Conservation (phyloP, 371 early-diverging fungal species). For the Syncephalastrum monosporum region DNA sequence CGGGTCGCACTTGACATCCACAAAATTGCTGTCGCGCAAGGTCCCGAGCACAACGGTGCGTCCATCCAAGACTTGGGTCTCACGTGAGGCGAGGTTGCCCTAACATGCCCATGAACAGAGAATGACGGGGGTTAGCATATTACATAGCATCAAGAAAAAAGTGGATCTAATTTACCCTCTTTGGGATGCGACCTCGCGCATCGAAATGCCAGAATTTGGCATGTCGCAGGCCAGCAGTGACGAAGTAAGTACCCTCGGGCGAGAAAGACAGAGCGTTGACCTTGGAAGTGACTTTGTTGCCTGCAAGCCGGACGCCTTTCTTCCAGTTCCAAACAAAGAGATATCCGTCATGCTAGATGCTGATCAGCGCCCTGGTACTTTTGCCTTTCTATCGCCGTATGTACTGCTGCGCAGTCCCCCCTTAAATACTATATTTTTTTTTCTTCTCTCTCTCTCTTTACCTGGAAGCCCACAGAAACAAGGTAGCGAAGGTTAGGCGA, state of each 20-base stretch:
- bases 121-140: neutral
- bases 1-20: slow-evolving; percentile 62
- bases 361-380: neutral
- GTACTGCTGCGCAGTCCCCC: neutral
- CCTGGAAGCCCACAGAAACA: slow-evolving; percentile 84
- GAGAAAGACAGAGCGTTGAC: slow-evolving; percentile 69
- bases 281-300: slow-evolving; percentile 68
- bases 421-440: neutral
- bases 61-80: slow-evolving; percentile 72
- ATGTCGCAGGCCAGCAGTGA: slow-evolving; percentile 79
- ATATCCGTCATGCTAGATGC: slow-evolving; percentile 75
- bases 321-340: slow-evolving; percentile 85
- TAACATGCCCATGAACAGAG: slow-evolving; percentile 6
- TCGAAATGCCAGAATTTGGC: slow-evolving; percentile 84
- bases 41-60: slow-evolving; percentile 68
- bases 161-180: slow-evolving; percentile 26
- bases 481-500: slow-evolving; percentile 73
- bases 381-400: neutral
- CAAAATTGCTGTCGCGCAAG: slow-evolving; percentile 69
- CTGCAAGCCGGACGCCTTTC: slow-evolving; percentile 63
- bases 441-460: slow-evolving; percentile 16
- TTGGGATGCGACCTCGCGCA: slow-evolving; percentile 38
- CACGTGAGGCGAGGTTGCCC: slow-evolving; percentile 34
- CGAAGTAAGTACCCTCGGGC: slow-evolving; percentile 67
- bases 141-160: neutral